These are phyloP conservation scores for Ogataea saltuana DNA, from an alignment of 805 yeast species.

Conservation along the genomic window DNA sequence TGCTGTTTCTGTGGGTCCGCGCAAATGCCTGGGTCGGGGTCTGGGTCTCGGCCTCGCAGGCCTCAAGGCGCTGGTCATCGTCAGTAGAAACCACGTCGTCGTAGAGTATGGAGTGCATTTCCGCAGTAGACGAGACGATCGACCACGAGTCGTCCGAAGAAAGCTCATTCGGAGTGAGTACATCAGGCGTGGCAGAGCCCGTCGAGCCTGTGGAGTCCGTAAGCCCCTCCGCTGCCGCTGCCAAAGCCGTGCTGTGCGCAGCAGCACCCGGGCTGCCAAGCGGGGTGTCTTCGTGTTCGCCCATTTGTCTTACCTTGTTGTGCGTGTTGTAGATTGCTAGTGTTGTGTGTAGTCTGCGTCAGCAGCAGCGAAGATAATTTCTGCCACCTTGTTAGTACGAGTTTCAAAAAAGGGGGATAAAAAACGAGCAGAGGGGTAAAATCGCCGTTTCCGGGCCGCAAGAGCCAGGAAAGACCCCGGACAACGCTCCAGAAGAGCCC, in stretches of 20 bases:
- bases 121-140: constrained; percentile 17
- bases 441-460: too few species aligned
- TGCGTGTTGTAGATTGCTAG: not conserved
- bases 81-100: constrained; percentile 26
- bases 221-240: too few species aligned
- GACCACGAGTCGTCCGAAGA: constrained; percentile 30
- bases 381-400: constrained; percentile 1
- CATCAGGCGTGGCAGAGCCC: constrained; percentile 13
- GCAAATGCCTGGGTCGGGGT: too few species aligned
- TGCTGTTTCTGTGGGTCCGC: constrained; percentile 1
- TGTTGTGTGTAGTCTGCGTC: not conserved
- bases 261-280: too few species aligned
- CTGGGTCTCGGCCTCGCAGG: not conserved
- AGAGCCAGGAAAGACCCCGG: too few species aligned
- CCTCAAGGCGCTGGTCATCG: constrained; percentile 14
- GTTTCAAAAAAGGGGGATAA: not conserved
- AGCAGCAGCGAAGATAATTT: constrained; percentile 1
- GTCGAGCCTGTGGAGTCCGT: constrained; percentile 1
- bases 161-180: constrained; percentile 22
- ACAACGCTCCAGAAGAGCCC: too few species aligned
- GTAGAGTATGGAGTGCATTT: constrained; percentile 13
- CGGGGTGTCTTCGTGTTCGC: not conserved
- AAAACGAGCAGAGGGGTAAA: not conserved
- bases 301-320: not conserved
- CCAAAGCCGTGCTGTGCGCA: too few species aligned